These are phyloP conservation scores for Rehmannia glutinosa DNA, from an alignment of 257 asterid species.

Conservation along the genomic window DNA sequence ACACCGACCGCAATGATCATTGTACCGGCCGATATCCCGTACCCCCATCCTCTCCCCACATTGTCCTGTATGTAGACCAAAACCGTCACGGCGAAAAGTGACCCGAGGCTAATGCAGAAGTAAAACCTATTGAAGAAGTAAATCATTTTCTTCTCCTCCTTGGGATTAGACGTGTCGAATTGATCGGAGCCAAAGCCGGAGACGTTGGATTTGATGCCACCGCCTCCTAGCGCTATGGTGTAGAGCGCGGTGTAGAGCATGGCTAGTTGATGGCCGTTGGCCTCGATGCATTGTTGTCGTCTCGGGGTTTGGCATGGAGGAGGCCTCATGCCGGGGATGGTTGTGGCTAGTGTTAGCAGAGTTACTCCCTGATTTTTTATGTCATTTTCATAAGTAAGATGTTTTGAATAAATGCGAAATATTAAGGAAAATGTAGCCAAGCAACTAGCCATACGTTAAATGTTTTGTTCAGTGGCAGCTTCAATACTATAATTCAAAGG, in stretches of 20 bases:
- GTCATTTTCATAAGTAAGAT: background rate
- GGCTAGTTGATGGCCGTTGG: conserved; percentile 48
- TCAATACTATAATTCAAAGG: too few relatives aligned
- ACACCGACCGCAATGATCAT: conserved; percentile 57
- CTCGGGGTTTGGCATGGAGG: conserved; percentile 54
- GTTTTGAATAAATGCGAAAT: too few relatives aligned
- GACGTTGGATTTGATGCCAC: conserved; percentile 85
- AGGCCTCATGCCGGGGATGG: conserved; percentile 69
- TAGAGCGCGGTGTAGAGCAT: conserved; percentile 72
- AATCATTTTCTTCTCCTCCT: conserved; percentile 62
- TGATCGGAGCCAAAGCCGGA: conserved; percentile 93
- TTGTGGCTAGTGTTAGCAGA: conserved; percentile 61
- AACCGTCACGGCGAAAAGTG: conserved; percentile 74
- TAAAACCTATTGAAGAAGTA: conserved; percentile 82
- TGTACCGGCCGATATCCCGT: conserved; percentile 78
- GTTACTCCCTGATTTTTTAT: conserved; percentile 53
- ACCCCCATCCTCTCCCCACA: conserved; percentile 84
- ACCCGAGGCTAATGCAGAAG: conserved; percentile 78
- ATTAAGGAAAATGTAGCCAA: too few relatives aligned
- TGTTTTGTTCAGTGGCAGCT: too few relatives aligned
- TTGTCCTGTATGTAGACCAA: conserved; percentile 80
- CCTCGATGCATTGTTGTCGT: conserved; percentile 45
- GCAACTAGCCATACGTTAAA: too few relatives aligned
- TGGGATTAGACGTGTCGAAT: conserved; percentile 57
- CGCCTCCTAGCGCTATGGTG: conserved; percentile 80